Base-by-base conservation (phyloP, 208 protist genomes). In the Perkinsela sp. region DNA sequence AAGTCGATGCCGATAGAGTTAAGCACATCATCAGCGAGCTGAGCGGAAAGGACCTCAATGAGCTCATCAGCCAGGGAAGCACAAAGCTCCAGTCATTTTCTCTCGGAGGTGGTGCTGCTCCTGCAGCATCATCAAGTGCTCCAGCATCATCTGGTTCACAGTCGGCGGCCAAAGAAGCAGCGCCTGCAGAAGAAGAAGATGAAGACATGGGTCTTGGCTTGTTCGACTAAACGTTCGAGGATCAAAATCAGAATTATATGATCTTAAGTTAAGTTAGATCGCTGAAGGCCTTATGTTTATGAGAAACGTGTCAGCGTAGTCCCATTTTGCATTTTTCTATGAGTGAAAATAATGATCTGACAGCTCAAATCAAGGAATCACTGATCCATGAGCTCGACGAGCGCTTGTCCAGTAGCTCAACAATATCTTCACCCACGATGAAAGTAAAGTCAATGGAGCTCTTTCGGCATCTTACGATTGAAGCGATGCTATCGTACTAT, bases 171-270 rank as follows among this genome's bases (percentile, higher is more conserved):
- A 75, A 69, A 68, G 77, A 75, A 1, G 77, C 72, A 31, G 77
- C 76, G 32, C 70, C 71, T 28, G 76, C 85, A 75, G 83, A 90
- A 78, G 83, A 90, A 78, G 84, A 82, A 66, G 85, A 89, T 74
- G 83, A 88, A 75, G 83, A 88, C 68, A 90, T 88, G 80, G 83
- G 83, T 75, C 87, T 92, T 69, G 87, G 85, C 78, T 81, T 90
- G 32, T 90, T 90, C 74, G 71, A 73, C 71, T 73, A 73, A 66
- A 31, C 67, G 29, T 2, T 29, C n/a, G 40, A 57, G 40, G 22
- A 22, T 57, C 13, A 57, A 57, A 57, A 6, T 57, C 22, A 57
- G 40, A 57, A 22, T n/a, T 57, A 22, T n/a, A 57, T 57, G 6
- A 57, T 57, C 6, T 57, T 57, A 57, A n/a, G n/a, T n/a, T n/a